phyloP scores from a whole-genome alignment of 179 eudicot genomes.

The Sideroxylon spinosum region DNA sequence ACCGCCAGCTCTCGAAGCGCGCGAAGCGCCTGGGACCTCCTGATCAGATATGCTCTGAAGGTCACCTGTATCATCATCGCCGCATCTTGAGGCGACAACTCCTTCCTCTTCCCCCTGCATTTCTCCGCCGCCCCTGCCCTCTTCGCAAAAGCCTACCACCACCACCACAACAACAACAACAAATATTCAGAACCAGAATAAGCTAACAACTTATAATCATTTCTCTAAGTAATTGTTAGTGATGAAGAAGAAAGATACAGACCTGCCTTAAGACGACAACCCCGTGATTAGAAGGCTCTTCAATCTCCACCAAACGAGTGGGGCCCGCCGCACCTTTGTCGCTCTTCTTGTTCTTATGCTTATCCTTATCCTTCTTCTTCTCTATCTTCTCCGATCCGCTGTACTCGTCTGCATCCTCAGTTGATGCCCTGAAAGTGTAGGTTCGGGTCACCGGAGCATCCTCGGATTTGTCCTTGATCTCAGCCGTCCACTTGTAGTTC shows the following conservation, averaged over 20 bases:
- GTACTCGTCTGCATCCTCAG: conserved; percentile 29
- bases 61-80: conserved; percentile 66
- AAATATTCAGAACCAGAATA: too few species aligned
- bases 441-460: conserved; percentile 34
- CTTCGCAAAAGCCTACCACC: conserved; percentile 63
- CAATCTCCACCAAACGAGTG: conserved; percentile 68
- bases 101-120: conserved; percentile 66
- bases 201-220: background rate
- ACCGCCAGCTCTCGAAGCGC: conserved; percentile 85
- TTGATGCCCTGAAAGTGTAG: conserved; percentile 58
- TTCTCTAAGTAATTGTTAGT: background rate
- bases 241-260: conserved; percentile 1
- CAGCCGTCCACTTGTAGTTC: conserved; percentile 60
- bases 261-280: conserved; percentile 70
- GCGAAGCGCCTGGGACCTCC: conserved; percentile 78
- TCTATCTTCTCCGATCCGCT: conserved; percentile 28
- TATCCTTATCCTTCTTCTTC: conserved; percentile 28
- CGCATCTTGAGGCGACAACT: conserved; percentile 74
- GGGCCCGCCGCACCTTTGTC: conserved; percentile 7
- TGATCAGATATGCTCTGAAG: conserved; percentile 75
- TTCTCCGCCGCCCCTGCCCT: conserved; percentile 44
- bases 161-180: background rate
- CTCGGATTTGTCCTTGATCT: conserved; percentile 57
- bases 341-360: conserved; percentile 29
- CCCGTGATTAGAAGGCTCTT: conserved; percentile 52